Base-by-base conservation (phyloP, 106 monocot genomes). In the Dendrobium officinale region DNA sequence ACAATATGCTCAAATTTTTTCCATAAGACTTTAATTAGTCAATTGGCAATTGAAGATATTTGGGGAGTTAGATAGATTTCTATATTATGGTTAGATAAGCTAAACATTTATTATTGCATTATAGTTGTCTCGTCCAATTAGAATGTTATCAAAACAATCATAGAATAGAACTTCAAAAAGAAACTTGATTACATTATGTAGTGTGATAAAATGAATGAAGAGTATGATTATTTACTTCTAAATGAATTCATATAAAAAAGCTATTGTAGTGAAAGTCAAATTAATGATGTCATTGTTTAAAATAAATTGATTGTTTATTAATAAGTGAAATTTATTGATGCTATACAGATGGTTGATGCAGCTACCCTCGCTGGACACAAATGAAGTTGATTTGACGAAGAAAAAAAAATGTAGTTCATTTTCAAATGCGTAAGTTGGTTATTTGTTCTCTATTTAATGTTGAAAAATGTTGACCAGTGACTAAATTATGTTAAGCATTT, bases 271-370 rank as follows among this genome's bases (percentile, higher is more conserved):
- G 24, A 61, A 61, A 33, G 13, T 15, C 33, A 33, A 37, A 70
- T 70, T 11, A 70, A 70, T 13, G 27, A 37, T 70, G 37, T 13
- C 70, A 24, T 64, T 64, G 5, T 70, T 70, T 9, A 70, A 70
- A 70, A 37, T 70, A 37, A 70, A 70, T 1, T 26, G 1, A 26
- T 66, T 66, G 24, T 26, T 70, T 70, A 4, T 11, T 70, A 61
- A 33, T 16, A 70, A 70, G 27, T 26, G 70, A 37, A 61, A 66
- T 66, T 22, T 66, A 5, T 70, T 11, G 37, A 33, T 70, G 70
- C 37, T 70, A 70, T 70, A 3, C 70, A 70, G 70, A 70, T 70
- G 70, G 70, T 70, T 70, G 31, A 70, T 70, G 70, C 70, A 70
- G 37, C 10, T 70, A 16, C 15, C 70, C 5, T 70, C 70, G 4